Evolutionary conservation across 2,329 filamentous ascomycete species (phyloP), one percentile per base, ranked within the genome.

Genomic region (Neocucurbitaria cava): DNA sequence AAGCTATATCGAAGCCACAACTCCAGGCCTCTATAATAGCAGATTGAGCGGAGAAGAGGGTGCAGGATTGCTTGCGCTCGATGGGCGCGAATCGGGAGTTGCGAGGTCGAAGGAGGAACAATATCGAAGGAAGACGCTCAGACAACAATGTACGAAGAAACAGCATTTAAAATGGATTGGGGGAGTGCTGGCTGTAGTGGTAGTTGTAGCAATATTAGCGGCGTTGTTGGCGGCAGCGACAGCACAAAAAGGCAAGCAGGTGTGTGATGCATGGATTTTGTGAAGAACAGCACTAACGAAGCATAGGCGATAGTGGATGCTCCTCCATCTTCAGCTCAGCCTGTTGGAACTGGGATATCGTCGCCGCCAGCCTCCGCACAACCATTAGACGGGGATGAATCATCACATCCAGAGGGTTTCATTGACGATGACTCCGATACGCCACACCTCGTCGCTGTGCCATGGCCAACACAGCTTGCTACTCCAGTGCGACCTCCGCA

Each of bases 1-100:
- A 5, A 70, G 59, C 15, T 74, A 74, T 49, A 60, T 74, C 1
- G 72, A 74, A 53, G 72, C 72, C 7, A 75, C 71, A 8, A 75
- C 72, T 3, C 71, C 72, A 28, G 61, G 62, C n/a, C 60, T 68
- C 1, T 74, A 70, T 48, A 65, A 63, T 17, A 59, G 56, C 13
- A 54, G 69, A 40, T 46, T 65, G 13, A 71, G 66, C 33, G 63
- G 66, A 10, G 70, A 72, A 46, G 71, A 75, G 48, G 71, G 61
- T 3, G 65, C 69, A 5, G 56, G 70, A 23, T 47, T 75, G 36
- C 48, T 75, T 18, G 55, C 61, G 17, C 55, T 52, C 21, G 59
- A 66, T 51, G 64, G 61, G 23, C 28, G 52, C 52, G 51, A 62
- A 53, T 49, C 62, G 54, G 42, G 60, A 39, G 52, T 57, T 47